Evolutionary conservation across 2,329 filamentous ascomycete species (phyloP).

Genomic region (Paecilomyces sp.): DNA sequence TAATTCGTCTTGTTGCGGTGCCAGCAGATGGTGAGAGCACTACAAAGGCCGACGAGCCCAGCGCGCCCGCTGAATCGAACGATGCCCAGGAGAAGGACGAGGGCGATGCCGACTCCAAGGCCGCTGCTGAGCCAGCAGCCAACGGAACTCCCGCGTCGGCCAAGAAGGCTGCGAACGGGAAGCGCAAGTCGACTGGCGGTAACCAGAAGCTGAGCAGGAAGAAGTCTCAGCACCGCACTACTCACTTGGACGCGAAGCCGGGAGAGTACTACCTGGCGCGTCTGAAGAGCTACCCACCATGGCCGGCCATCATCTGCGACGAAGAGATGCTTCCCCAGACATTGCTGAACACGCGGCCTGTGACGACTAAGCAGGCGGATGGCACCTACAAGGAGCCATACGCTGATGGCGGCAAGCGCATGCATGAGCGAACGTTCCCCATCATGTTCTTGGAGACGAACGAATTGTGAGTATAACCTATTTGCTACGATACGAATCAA

Average conservation of each 20-base stretch:
- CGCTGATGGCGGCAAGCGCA: constrained; percentile 78
- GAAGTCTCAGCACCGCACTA: constrained; percentile 65
- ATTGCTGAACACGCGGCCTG: constrained; percentile 70
- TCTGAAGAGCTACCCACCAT: constrained; percentile 89
- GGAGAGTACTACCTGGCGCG: constrained; percentile 89
- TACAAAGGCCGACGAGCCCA: constrained; percentile 19
- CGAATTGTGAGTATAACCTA: constrained; percentile 71
- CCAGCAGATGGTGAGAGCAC: constrained; percentile 9
- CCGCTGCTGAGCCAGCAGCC: constrained; percentile 24
- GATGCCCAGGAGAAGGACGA: constrained; percentile 14
- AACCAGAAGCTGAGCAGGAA: constrained; percentile 80
- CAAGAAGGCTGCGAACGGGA: constrained; percentile 45
- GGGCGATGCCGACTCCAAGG: constrained; percentile 11
- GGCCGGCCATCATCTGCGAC: constrained; percentile 90
- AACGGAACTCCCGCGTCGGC: constrained; percentile 44
- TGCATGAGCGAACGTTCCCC: constrained; percentile 77
- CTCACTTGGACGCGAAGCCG: constrained; percentile 72
- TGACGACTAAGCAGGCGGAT: constrained; percentile 73
- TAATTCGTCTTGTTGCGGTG: constrained; percentile 1
- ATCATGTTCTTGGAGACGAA: constrained; percentile 95
- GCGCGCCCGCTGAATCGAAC: constrained; percentile 16
- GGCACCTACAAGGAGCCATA: constrained; percentile 84
- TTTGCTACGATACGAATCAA: not conserved
- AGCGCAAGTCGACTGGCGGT: constrained; percentile 66
- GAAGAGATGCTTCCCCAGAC: constrained; percentile 84